Evolutionary conservation across 129 eudicot genomes (phyloP), one percentile per base, ranked within the genome.

Genomic region (Oenanthe sinensis): DNA sequence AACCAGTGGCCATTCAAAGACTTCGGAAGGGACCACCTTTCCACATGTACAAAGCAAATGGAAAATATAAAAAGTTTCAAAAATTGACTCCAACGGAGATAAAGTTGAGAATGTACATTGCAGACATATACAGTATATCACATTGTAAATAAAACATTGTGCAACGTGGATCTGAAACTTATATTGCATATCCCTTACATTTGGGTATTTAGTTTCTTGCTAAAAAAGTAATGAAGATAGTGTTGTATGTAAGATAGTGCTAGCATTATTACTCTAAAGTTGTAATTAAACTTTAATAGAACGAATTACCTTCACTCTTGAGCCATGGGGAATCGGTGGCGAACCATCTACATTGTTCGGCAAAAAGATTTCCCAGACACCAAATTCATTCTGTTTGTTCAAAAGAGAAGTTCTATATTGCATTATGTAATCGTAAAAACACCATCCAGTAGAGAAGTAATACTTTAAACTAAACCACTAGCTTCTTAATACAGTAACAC

Each of bases 351-450:
- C 99, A 84, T 96, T 92, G 89, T 96, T 96, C 15, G 97, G 99
- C 90, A 96, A 86, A 81, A 96, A 96, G 84, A 92, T 85, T 91
- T 96, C 99, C 99, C 99, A 96, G 37, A 92, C 89, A 24, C 97
- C 99, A 75, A 90, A 96, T 72, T 96, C 97, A 78, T 96, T 83
- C 99, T 96, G 92, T 75, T 77, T 62, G 78, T 40, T 47, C 60
- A 60, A 74, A 9, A 28, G 15, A 62, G 20, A 22, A 65, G 75
- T 78, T 50, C 28, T 33, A 44, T 28, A 62, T 44, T 45, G 39
- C 79, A 50, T 55, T 30, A 62, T 33, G 28, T 8, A n/a, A 65
- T 16, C 74, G 37, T 11, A 63, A 37, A 73, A 48, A 10, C 22
- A 67, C 28, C 37, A 24, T 28, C 49, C 39, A 12, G 12, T n/a